These are phyloP conservation scores for Paraglomus occultum DNA, from an alignment of 192 early-diverging fungal species.

Conservation along the genomic window DNA sequence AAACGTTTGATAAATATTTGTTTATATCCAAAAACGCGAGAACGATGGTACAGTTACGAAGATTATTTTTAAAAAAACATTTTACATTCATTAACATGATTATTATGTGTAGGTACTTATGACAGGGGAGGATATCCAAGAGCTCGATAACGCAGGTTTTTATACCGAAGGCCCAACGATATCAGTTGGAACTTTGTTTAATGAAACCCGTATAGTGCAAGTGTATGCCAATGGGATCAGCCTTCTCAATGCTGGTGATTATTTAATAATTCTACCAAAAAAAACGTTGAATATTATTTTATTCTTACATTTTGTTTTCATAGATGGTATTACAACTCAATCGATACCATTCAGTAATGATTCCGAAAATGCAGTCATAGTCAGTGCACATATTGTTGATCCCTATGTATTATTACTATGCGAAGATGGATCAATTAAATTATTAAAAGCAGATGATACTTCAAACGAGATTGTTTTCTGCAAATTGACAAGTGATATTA, in stretches of 20 bases:
- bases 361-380: constrained; percentile 51
- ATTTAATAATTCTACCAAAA: not conserved
- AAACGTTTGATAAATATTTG: constrained; percentile 53
- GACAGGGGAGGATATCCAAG: constrained; percentile 78
- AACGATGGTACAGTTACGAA: constrained; percentile 61
- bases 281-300: not conserved
- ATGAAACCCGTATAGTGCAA: constrained; percentile 77
- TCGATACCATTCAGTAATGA: constrained; percentile 46
- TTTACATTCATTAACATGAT: not conserved
- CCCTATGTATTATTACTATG: constrained; percentile 77
- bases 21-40: constrained; percentile 60
- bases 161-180: constrained; percentile 74
- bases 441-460: constrained; percentile 59
- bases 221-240: constrained; percentile 73
- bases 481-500: constrained; percentile 41
- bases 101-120: constrained; percentile 59
- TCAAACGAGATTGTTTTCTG: constrained; percentile 42
- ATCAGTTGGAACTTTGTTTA: constrained; percentile 68
- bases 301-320: not conserved
- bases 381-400: constrained; percentile 73
- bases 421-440: constrained; percentile 57
- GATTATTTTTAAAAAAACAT: constrained; percentile 17
- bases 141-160: constrained; percentile 76
- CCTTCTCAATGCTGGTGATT: constrained; percentile 63
- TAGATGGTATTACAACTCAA: constrained; percentile 57